A percentile compares a stretch with the other conserved stretches of the same genome.
phyloP scores from a whole-genome alignment of 192 early-diverging fungal species.

The Kickxella alabastrina region DNA sequence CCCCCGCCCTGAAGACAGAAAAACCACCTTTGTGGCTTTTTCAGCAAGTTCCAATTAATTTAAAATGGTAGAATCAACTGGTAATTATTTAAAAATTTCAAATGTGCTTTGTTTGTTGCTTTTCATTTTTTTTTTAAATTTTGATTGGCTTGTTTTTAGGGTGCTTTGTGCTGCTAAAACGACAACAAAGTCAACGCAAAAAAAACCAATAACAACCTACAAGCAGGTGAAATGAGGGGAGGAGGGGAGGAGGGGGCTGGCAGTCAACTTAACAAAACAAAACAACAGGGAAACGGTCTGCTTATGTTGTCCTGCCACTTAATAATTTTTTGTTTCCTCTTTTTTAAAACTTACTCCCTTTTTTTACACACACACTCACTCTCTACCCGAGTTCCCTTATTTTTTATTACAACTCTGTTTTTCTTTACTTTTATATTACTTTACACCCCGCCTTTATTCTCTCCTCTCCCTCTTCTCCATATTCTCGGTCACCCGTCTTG shows the following conservation, averaged over 20 bases:
- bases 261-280: neutral
- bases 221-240: no score
- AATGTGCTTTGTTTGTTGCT: neutral
- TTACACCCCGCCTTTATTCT: neutral
- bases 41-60: no score
- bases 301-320: no score
- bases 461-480: slow-evolving; percentile 3
- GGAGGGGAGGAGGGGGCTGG: neutral
- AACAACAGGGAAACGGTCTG: no score
- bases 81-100: neutral
- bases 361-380: no score
- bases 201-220: slow-evolving; percentile 2
- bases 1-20: no score
- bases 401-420: no score
- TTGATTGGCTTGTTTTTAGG: neutral
- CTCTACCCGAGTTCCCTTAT: no score
- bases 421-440: slow-evolving; percentile 1
- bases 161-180: neutral
- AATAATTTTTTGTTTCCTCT: no score
- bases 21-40: no score
- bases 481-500: neutral
- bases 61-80: neutral
- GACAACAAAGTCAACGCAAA: neutral
- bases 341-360: no score
- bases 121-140: neutral